Evolutionary conservation across 75 land plant species (phyloP).

Genomic region (Ceratopteris richardii): DNA sequence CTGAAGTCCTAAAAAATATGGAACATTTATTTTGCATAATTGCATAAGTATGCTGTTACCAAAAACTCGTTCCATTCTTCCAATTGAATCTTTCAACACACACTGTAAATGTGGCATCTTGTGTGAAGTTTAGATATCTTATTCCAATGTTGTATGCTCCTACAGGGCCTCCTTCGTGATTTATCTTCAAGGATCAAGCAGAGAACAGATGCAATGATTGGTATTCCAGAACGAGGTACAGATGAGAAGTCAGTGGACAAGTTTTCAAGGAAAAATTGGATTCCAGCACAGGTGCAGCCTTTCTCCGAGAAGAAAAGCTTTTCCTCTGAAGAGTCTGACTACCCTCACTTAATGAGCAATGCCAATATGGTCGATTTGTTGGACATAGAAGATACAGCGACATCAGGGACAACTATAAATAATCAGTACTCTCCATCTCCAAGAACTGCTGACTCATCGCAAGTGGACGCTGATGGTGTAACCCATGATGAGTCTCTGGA

Average conservation of each 20-base stretch:
- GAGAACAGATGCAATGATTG: neutral
- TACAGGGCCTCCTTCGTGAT: too few relatives aligned
- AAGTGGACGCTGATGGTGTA: neutral
- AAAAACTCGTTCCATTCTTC: too few relatives aligned
- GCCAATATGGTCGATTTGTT: neutral
- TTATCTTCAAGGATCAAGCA: neutral
- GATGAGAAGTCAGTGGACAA: conserved; percentile 10
- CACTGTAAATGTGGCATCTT: too few relatives aligned
- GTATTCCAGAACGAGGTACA: conserved; percentile 3
- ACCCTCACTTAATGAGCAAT: too few relatives aligned
- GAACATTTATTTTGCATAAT: too few relatives aligned
- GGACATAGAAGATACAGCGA: neutral
- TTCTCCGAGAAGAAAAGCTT: neutral
- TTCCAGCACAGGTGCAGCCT: neutral
- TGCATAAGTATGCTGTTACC: too few relatives aligned
- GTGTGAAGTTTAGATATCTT: too few relatives aligned
- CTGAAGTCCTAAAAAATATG: too few relatives aligned
- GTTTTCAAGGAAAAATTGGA: neutral
- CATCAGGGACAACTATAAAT: neutral
- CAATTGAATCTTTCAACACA: too few relatives aligned
- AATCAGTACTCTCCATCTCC: neutral
- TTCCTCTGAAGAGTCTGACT: neutral
- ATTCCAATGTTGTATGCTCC: too few relatives aligned
- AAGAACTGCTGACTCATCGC: neutral
- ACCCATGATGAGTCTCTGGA: neutral